Base-by-base conservation (phyloP, 192 early-diverging fungal species). In the Borealophlyctis nickersoniae region DNA sequence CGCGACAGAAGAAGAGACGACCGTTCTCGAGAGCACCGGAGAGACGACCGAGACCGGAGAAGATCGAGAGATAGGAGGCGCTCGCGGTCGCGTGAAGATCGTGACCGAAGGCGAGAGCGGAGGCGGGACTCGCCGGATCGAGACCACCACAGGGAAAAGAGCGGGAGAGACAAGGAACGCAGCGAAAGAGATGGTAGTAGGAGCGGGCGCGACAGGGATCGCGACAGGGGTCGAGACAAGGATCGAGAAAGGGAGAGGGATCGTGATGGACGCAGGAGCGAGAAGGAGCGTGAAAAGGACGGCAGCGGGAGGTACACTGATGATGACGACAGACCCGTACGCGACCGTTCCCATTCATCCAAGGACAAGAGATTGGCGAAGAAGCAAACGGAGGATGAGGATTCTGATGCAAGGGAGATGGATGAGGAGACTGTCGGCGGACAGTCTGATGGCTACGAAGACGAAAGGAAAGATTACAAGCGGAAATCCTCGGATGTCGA, bases 201-300 rank as follows among this genome's bases (percentile, higher is more conserved):
- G 35, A 67, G 62, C 0, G 53, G 49, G 32, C 53, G 45, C 30
- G 74, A 78, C 1, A 51, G 58, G 29, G 70, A 75, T n/a, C 56
- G 69, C 32, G 74, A 78, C 14, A 45, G 50, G 14, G 76, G 77
- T 59, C 33, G 57, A 31, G 64, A 81, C 54, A 73, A 50, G 60
- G 48, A 49, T 23, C 34, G 60, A 16, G 45, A 50, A 26, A 22
- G 39, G 45, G 60, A 62, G 39, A 45, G 39, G 7, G 19, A 45
- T 45, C n/a, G n/a, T n/a, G n/a, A n/a, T n/a, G n/a, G n/a, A n/a
- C n/a, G n/a, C n/a, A n/a, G n/a, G n/a, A n/a, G n/a, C n/a, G n/a
- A n/a, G n/a, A n/a, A n/a, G n/a, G n/a, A n/a, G n/a, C n/a, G n/a
- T n/a, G n/a, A n/a, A n/a, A n/a, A n/a, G n/a, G n/a, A n/a, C n/a